Evolutionary conservation across 768 basidiomycete genomes (phyloP), one percentile per base, ranked within the genome.

Genomic region (Suillus alpinus): DNA sequence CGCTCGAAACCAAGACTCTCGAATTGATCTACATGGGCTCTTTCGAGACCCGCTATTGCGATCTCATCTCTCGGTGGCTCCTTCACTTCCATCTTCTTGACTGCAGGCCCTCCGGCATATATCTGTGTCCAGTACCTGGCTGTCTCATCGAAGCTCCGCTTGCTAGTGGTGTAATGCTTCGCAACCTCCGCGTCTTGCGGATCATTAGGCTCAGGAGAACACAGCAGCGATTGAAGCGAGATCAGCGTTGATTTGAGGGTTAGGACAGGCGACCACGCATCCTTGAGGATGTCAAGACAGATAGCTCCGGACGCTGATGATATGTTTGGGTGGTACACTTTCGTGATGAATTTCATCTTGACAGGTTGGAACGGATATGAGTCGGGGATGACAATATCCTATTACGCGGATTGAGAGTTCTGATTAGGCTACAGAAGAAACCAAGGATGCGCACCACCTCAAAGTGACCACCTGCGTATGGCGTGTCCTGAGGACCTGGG

Each of bases 131-230:
- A 98, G 73, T 95, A 95, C 43, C 84, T 81, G 59, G 95, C 95
- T 4, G 95, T 98, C 41, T 91, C 91, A 61, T 95, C 92, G 66
- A 98, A 98, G 67, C 89, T 88, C 29, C 78, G 76, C 71, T 89
- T 89, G 72, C 89, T 92, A 13, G 94, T 93, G 73, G 92, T 90
- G 68, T 92, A 98, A 70, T 97, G 96, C 73, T 97, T 98, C 13
- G 95, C 95, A 12, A 98, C 95, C 76, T 98, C 95, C 0, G 95
- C 96, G 70, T 98, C 96, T 76, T 98, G 95, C 0, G 95, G 96
- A 70, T 98, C 96, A 64, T 91, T 92, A 8, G 96, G 95, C 71
- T 97, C 94, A 0, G 96, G 96, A 9, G 89, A 91, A 74, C 94
- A 96, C 18, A 98, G 81, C 26, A 98, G 81, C 41, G 91, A 93